Evolutionary conservation across 1,284 basidiomycete species (phyloP), one percentile per base, ranked within the genome.

Genomic region (Ceratobasidium papillatum): DNA sequence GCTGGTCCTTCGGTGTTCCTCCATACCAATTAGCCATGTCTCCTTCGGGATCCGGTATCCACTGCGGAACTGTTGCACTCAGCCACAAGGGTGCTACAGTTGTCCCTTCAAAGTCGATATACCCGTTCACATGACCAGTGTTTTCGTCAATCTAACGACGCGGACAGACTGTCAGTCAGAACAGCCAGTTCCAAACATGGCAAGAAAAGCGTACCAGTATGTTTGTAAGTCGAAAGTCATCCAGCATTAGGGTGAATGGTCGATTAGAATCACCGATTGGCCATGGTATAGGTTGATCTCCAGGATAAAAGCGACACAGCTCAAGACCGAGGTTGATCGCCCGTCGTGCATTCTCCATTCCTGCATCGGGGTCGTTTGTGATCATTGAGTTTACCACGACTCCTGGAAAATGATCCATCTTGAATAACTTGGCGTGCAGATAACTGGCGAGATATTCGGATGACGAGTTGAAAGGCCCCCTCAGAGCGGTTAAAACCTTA

Each of bases 21-120:
- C 49, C 49, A 25, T 51, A 51, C 49, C 49, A 51, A 3, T 25
- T 51, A 51, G 49, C 49, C 19, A 22, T 51, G 22, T 25, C 49
- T 3, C 49, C 65, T 1, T 52, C 14, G 25, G 34, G 54, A n/a
- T 43, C 30, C 12, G 43, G 12, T 4, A 74, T 17, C 72, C 72
- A 74, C 61, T 58, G 9, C 75, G 78, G 27, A 77, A 63, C 47
- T 52, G 56, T n/a, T 27, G 78, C 78, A 58, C 76, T 75, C 34
- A 74, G 71, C 78, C 78, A 79, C 34, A 78, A 27, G 2, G 78
- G 78, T 3, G 76, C 77, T 25, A 76, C 51, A 7, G 75, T 78
- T 22, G 78, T 75, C 11, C 74, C 75, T 63, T 79, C 78, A 38
- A 79, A 78, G 36, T 79, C 78, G 36, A 79, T 78, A 34, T 77